A percentile compares a stretch with the other conserved stretches of the same genome.
Evolutionary conservation across 345 rosid genomes (phyloP).

Genomic region (Microthlaspi erraticum): DNA sequence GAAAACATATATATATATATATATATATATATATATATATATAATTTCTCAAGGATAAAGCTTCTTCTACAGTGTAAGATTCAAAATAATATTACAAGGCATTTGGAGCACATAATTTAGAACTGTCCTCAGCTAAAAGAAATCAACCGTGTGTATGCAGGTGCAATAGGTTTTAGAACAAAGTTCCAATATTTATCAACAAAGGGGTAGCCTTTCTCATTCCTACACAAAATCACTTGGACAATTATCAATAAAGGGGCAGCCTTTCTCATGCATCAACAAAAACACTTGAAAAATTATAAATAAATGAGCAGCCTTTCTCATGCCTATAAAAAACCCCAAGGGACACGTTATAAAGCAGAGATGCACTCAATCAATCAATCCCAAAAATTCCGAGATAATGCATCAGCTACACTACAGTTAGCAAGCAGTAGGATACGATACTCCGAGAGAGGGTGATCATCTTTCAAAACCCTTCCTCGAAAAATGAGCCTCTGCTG

Average conservation of each 20-base stretch:
- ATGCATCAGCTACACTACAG: constrained; percentile 16
- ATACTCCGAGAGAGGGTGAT: constrained; percentile 84
- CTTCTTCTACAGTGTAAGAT: background rate
- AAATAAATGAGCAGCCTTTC: constrained; percentile 8
- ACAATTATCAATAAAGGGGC: no score
- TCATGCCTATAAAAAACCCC: constrained; percentile 3
- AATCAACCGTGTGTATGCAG: background rate
- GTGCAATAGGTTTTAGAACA: background rate
- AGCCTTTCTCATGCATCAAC: constrained; percentile 8
- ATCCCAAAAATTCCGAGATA: background rate
- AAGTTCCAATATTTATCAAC: constrained; percentile 12
- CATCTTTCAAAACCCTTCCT: constrained; percentile 92
- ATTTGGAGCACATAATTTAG: background rate
- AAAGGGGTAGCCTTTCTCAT: constrained; percentile 9
- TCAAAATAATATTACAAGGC: background rate
- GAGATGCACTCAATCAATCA: constrained; percentile 4
- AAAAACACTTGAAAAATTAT: no score
- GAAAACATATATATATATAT: background rate
- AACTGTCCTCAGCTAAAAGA: background rate
- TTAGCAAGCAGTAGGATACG: constrained; percentile 63
- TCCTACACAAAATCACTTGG: constrained; percentile 17
- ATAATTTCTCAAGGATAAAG: background rate
- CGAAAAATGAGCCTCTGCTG: constrained; percentile 93
- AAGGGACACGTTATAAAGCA: background rate
- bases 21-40: background rate